A percentile compares a stretch with the other conserved stretches of the same genome.
These are phyloP conservation scores for Pseudotulostoma volvatum DNA, from an alignment of 495 filamentous ascomycete genomes.

Conservation along the genomic window DNA sequence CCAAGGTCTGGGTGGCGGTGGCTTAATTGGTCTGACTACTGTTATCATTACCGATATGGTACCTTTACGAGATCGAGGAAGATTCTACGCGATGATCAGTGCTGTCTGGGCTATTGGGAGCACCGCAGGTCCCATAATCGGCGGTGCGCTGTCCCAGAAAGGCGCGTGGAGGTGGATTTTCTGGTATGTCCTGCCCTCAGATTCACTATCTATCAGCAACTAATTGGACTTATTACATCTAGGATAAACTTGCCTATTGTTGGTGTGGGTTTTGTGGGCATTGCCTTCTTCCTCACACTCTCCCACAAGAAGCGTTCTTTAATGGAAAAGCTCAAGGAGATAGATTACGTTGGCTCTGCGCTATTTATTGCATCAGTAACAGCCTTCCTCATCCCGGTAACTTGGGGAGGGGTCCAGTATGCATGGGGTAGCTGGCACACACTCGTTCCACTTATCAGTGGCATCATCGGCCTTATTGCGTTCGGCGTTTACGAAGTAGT, in stretches of 20 bases:
- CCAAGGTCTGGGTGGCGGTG: conserved; percentile 61
- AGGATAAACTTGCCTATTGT: conserved; percentile 40
- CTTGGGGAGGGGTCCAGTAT: conserved; percentile 34
- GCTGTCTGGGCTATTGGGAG: conserved; percentile 23
- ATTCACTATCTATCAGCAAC: too few species aligned
- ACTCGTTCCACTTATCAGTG: conserved; percentile 30
- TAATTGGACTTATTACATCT: too few species aligned
- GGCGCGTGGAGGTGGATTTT: conserved; percentile 20
- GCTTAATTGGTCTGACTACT: conserved; percentile 44
- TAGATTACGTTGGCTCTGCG: conserved; percentile 34
- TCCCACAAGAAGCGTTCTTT: conserved; percentile 6
- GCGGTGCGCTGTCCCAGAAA: conserved; percentile 14
- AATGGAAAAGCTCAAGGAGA: conserved; percentile 12
- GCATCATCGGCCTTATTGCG: conserved; percentile 16
- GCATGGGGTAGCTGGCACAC: conserved; percentile 28
- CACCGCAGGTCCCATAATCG: conserved; percentile 14
- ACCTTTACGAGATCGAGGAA: conserved; percentile 23
- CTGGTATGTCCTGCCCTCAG: too few species aligned
- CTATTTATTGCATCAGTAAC: conserved; percentile 28
- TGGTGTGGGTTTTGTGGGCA: conserved; percentile 28
- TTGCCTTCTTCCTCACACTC: conserved; percentile 31
- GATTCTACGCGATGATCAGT: conserved; percentile 21
- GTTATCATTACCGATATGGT: conserved; percentile 51
- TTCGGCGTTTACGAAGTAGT: conserved; percentile 7
- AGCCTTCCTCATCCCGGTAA: conserved; percentile 28